Conservation (phyloP, 306 rosid genomes). For the Cucumis cinereus region DNA sequence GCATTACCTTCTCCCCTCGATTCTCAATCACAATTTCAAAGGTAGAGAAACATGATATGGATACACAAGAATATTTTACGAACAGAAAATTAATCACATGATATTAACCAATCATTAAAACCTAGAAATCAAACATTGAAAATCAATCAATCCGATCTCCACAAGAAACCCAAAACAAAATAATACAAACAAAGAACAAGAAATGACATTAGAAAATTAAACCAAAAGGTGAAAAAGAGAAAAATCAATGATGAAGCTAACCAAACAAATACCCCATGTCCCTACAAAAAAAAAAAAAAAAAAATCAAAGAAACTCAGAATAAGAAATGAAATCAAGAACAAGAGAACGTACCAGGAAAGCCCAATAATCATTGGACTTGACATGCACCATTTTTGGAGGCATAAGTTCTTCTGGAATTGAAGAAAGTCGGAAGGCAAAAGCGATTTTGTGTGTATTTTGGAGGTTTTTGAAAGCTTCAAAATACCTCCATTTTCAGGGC, state of each 20-base stretch:
- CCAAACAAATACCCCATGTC: neutral
- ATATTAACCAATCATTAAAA: neutral
- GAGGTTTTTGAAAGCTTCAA: neutral
- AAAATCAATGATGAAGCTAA: neutral
- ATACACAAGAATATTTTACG: neutral
- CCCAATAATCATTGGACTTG: slow-evolving; percentile 48
- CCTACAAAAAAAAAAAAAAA: neutral
- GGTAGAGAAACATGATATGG: neutral
- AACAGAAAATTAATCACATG: neutral
- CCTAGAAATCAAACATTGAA: neutral
- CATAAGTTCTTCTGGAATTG: neutral
- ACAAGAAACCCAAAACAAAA: neutral
- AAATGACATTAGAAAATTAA: neutral
- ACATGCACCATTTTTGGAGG: slow-evolving; percentile 8
- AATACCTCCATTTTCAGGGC: slow-evolving; percentile 10
- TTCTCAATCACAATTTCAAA: neutral
- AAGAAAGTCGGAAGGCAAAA: neutral
- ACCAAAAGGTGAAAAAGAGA: neutral
- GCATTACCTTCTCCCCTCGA: neutral
- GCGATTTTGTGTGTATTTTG: neutral
- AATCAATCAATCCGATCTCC: neutral
- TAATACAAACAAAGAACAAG: neutral
- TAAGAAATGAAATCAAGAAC: neutral
- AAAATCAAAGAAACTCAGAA: neutral
- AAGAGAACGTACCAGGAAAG: slow-evolving; percentile 41